Base-by-base conservation (phyloP, 371 early-diverging fungal genomes). In the Rhizopus arrhizus region DNA sequence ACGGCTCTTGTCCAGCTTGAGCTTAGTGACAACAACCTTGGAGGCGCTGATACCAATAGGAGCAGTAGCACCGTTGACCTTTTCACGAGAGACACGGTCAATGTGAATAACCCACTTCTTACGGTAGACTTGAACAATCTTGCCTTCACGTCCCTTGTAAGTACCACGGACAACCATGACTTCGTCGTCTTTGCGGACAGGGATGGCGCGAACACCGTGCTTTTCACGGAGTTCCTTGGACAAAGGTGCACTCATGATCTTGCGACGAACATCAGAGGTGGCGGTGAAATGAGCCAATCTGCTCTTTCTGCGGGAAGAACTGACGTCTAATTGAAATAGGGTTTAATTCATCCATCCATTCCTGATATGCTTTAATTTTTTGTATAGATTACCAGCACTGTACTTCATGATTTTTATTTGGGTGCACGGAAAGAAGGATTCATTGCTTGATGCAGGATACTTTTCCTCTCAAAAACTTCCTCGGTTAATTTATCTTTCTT, bases 281-380 rank as follows among this genome's bases (percentile, higher is more conserved):
- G 98, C 99, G 66, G 93, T 70, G 89, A 99, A 97, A 89, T 99
- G 98, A 74, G 98, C 98, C 91, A 94, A 94, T 82, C 98, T 89
- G 84, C 87, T 84, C 92, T 95, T 96, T 82, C 98, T 86, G 85
- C 93, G 85, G 74, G 94, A 94, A 71, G 95, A 95, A 77, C 93
- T 91, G 72, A 95, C 97, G 85, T 91, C 94, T 84, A 78, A 36
- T 13, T 5, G 43, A 43, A 43, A 15, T n/a, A 13, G n/a, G 8
- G n/a, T 13, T 43, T n/a, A 43, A 43, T 43, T 43, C 43, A 43
- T 43, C 43, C 43, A 43, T 36, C 11, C 36, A 36, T 36, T 36
- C n/a, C 43, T 13, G 5, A 43, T n/a, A 13, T n/a, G 5, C 5
- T 43, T 43, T 11, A 13, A n/a, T 43, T 43, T 43, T 43, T n/a